phyloP scores from a whole-genome alignment of 208 protist genomes.

The Trypanosoma theileri region DNA sequence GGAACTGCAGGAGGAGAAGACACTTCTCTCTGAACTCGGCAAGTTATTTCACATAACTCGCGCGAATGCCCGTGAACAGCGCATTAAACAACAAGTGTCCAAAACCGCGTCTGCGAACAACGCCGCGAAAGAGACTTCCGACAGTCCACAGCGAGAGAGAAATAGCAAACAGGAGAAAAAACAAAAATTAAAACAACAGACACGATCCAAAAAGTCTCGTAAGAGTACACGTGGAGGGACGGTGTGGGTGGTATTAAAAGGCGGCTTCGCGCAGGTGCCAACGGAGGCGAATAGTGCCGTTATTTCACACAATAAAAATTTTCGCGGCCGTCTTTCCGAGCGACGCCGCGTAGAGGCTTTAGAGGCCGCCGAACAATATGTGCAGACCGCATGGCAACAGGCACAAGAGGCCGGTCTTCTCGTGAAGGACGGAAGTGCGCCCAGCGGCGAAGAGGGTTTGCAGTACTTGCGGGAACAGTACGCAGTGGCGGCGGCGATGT shows the following conservation, averaged over 20 bases:
- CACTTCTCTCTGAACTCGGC: slow-evolving; percentile 51
- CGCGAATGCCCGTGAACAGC: slow-evolving; percentile 52
- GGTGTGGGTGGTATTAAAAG: slow-evolving; percentile 83
- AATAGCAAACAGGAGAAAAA: slow-evolving; percentile 10
- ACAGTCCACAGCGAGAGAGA: slow-evolving; percentile 5
- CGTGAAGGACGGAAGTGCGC: slow-evolving; percentile 19
- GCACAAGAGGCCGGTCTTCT: slow-evolving; percentile 52
- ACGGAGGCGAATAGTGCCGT: slow-evolving; percentile 8
- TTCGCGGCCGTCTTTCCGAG: slow-evolving; percentile 47
- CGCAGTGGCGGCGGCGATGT: slow-evolving; percentile 50
- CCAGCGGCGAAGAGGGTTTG: slow-evolving; percentile 46
- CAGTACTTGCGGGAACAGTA: slow-evolving; percentile 81
- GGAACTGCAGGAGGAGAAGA: slow-evolving; percentile 53
- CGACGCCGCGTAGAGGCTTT: slow-evolving; percentile 45
- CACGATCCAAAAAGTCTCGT: slow-evolving; percentile 28
- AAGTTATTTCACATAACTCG: slow-evolving; percentile 71
- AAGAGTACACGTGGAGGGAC: slow-evolving; percentile 44
- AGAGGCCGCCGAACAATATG: slow-evolving; percentile 57
- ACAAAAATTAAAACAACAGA: slow-evolving; percentile 8
- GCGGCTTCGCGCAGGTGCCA: slow-evolving; percentile 59
- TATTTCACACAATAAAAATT: slow-evolving; percentile 9
- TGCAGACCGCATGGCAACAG: slow-evolving; percentile 72
- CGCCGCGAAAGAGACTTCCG: slow-evolving; percentile 5
- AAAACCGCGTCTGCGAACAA: neutral
- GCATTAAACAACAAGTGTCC: slow-evolving; percentile 9